A percentile compares a stretch with the other conserved stretches of the same genome.
Conservation (phyloP, 768 basidiomycete genomes). For the Agrocybe pediades region DNA sequence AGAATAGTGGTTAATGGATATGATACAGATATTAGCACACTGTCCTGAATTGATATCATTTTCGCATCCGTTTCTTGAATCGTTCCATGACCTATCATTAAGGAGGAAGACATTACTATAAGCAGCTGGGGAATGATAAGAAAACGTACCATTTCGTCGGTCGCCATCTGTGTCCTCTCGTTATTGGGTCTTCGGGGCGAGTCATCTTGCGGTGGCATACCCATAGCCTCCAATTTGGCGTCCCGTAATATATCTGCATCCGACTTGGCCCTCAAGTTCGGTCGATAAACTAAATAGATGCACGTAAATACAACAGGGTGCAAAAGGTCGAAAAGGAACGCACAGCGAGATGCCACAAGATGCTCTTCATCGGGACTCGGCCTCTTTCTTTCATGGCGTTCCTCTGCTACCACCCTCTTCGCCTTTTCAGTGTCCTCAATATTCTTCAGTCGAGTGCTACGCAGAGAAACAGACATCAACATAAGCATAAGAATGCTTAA, state of each 20-base stretch:
- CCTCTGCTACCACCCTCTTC: constrained; percentile 82
- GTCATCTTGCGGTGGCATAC: constrained; percentile 60
- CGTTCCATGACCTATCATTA: constrained; percentile 82
- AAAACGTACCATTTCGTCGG: constrained; percentile 79
- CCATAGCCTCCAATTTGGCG: constrained; percentile 87
- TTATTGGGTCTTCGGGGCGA: constrained; percentile 47
- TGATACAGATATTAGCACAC: constrained; percentile 18
- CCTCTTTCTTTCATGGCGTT: constrained; percentile 59
- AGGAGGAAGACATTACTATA: not conserved
- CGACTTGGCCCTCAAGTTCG: constrained; percentile 79
- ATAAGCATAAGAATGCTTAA: not conserved
- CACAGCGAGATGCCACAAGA: constrained; percentile 86
- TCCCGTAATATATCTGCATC: constrained; percentile 88
- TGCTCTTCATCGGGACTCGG: constrained; percentile 73
- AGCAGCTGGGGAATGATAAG: not conserved
- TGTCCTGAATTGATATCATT: constrained; percentile 38
- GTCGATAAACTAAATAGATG: constrained; percentile 75
- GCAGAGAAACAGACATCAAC: not conserved
- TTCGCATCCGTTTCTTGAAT: constrained; percentile 95
- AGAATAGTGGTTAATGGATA: constrained; percentile 14
- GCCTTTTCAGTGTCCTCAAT: constrained; percentile 98
- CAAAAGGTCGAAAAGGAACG: constrained; percentile 26
- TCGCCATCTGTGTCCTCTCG: constrained; percentile 78
- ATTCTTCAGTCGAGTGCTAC: constrained; percentile 85
- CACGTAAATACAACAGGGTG: not conserved